These are phyloP conservation scores for Helianthus annuus DNA, from an alignment of 129 eudicot genomes.

Conservation along the genomic window DNA sequence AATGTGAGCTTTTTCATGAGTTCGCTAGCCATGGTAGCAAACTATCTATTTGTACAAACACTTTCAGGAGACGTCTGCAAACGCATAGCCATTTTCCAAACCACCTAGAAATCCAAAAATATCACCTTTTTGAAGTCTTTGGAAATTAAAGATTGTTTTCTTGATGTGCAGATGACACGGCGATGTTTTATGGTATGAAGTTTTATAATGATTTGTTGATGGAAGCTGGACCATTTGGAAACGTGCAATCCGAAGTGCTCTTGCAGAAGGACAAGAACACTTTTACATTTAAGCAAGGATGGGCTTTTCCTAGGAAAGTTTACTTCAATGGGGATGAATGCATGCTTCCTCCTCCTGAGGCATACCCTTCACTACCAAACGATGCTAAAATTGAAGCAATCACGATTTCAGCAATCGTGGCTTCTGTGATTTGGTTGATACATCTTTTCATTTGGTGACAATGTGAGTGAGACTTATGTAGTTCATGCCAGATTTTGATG, in stretches of 20 bases:
- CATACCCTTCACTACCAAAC: constrained; percentile 73
- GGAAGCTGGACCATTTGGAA: constrained; percentile 87
- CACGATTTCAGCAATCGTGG: constrained; percentile 24
- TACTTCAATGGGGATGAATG: constrained; percentile 94
- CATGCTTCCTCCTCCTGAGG: constrained; percentile 89
- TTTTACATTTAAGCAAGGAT: constrained; percentile 76
- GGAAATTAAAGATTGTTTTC: background rate
- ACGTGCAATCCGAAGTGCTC: constrained; percentile 81
- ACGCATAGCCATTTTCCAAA: no score
- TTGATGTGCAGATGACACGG: constrained; percentile 75
- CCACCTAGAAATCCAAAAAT: no score
- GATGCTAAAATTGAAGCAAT: constrained; percentile 26
- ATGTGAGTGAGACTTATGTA: constrained; percentile 5
- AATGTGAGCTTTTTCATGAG: no score
- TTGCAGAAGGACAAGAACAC: constrained; percentile 63
- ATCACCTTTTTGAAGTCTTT: no score
- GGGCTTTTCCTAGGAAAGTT: constrained; percentile 86
- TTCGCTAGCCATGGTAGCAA: no score
- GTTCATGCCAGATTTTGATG: constrained; percentile 18
- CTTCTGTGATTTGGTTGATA: constrained; percentile 33
- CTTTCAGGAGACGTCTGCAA: no score
- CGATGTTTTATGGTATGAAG: constrained; percentile 87
- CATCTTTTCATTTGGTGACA: constrained; percentile 29
- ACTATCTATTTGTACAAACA: no score
- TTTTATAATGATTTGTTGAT: constrained; percentile 79